Conservation (phyloP, 495 filamentous ascomycete species). For the Physcia stellaris region DNA sequence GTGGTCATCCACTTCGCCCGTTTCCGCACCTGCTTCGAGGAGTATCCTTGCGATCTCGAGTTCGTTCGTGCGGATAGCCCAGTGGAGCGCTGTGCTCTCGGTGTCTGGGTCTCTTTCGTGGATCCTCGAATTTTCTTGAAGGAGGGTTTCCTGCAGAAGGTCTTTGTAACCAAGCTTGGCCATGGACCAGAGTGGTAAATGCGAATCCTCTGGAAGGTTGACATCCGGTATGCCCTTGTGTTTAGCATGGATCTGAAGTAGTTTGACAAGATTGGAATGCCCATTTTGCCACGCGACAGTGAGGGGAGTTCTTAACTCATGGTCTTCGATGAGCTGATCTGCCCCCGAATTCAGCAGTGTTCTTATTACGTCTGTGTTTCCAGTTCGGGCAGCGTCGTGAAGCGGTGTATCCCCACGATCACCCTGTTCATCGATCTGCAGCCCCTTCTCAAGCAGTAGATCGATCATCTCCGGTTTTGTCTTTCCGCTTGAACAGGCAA, state of each 20-base stretch:
- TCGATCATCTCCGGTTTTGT: conserved; percentile 6
- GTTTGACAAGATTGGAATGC: conserved; percentile 3
- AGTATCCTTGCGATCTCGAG: too few relatives aligned
- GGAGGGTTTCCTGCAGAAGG: too few relatives aligned
- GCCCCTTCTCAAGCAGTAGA: conserved; percentile 6
- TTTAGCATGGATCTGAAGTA: background rate
- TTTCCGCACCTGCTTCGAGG: too few relatives aligned
- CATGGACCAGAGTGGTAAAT: conserved; percentile 4
- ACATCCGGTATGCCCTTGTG: background rate
- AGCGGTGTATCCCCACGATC: conserved; percentile 7
- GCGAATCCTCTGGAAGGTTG: too few relatives aligned
- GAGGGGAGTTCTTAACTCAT: conserved; percentile 4
- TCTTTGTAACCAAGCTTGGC: background rate
- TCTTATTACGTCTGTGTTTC: conserved; percentile 2
- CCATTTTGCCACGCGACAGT: conserved; percentile 14
- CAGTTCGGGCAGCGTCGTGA: conserved; percentile 10
- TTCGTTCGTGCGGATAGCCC: too few relatives aligned
- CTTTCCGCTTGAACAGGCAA: conserved; percentile 7
- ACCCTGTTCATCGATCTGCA: conserved; percentile 1
- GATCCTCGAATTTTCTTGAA: too few relatives aligned
- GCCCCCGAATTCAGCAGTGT: conserved; percentile 7
- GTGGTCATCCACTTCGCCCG: too few relatives aligned
- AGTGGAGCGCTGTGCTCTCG: too few relatives aligned
- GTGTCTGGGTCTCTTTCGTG: too few relatives aligned
- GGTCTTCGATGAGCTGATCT: conserved; percentile 8